phyloP scores from a whole-genome alignment of 1,284 basidiomycete genomes.

The Pseudozyma thailandica region DNA sequence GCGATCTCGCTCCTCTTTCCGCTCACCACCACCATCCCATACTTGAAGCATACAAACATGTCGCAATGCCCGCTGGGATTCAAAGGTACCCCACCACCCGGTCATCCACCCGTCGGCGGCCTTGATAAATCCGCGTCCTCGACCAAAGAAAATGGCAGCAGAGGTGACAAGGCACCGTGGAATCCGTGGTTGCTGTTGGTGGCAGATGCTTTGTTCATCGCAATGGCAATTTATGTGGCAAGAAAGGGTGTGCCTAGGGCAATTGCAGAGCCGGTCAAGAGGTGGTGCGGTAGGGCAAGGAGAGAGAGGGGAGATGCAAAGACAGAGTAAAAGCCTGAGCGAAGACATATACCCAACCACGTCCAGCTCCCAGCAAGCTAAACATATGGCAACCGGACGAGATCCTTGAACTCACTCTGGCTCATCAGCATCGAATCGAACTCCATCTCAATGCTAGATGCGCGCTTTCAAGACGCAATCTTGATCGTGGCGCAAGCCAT shows the following conservation, averaged over 20 bases:
- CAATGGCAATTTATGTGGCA: slow-evolving; percentile 34
- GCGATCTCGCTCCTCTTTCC: not conserved
- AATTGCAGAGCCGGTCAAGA: slow-evolving; percentile 18
- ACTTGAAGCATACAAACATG: slow-evolving; percentile 6
- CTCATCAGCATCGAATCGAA: no score
- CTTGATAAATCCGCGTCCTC: slow-evolving; percentile 9
- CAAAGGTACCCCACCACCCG: slow-evolving; percentile 50
- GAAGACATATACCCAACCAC: no score
- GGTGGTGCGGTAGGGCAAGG: slow-evolving; percentile 2
- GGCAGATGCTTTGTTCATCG: slow-evolving; percentile 31
- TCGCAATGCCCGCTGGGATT: slow-evolving; percentile 49
- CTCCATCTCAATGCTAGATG: no score
- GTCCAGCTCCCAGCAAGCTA: no score
- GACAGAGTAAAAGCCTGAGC: no score
- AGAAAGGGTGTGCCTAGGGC: slow-evolving; percentile 31
- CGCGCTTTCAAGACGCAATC: no score
- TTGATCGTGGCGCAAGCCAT: no score
- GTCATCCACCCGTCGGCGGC: slow-evolving; percentile 43
- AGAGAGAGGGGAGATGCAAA: slow-evolving; percentile 9
- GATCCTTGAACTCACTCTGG: no score
- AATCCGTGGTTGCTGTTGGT: slow-evolving; percentile 41
- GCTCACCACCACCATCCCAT: not conserved
- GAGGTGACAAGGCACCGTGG: slow-evolving; percentile 18
- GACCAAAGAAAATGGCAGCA: not conserved
- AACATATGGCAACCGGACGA: no score